Conservation (phyloP, 305 asterid species). For the Fraxinus ornus region DNA sequence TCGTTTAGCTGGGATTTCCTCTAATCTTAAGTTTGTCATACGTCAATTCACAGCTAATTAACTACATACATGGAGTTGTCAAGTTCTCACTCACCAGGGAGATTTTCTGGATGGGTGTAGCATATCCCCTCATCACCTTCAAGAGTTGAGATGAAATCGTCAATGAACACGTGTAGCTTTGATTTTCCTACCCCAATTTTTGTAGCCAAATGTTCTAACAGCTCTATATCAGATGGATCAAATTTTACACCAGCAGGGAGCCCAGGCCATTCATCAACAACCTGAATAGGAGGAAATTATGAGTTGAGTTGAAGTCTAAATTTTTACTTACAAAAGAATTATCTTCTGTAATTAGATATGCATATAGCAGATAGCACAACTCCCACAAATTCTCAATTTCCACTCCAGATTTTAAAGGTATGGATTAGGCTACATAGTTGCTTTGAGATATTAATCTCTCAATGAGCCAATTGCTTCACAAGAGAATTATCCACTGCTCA, state of each 20-base stretch:
- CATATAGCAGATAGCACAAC: not conserved
- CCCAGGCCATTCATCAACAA: slow-evolving; percentile 67
- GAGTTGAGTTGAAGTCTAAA: not conserved
- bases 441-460: not conserved
- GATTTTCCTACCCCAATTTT: slow-evolving; percentile 51
- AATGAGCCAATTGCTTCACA: not conserved
- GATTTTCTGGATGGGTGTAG: slow-evolving; percentile 90
- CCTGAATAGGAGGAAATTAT: not conserved
- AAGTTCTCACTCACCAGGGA: slow-evolving; percentile 63
- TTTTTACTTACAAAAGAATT: not conserved
- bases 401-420: not conserved
- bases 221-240: slow-evolving; percentile 79
- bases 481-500: not conserved
- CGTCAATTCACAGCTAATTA: not conserved
- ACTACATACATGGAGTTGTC: not conserved
- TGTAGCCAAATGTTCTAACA: slow-evolving; percentile 75
- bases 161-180: slow-evolving; percentile 59
- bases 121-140: slow-evolving; percentile 71
- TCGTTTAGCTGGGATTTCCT: not conserved
- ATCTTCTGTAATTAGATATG: not conserved
- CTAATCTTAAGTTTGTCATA: not conserved
- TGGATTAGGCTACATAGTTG: not conserved
- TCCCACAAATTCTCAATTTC: not conserved
- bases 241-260: slow-evolving; percentile 86
- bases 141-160: slow-evolving; percentile 79